Evolutionary conservation across 495 filamentous ascomycete genomes (phyloP).

Genomic region (Penicillium pulvis): DNA sequence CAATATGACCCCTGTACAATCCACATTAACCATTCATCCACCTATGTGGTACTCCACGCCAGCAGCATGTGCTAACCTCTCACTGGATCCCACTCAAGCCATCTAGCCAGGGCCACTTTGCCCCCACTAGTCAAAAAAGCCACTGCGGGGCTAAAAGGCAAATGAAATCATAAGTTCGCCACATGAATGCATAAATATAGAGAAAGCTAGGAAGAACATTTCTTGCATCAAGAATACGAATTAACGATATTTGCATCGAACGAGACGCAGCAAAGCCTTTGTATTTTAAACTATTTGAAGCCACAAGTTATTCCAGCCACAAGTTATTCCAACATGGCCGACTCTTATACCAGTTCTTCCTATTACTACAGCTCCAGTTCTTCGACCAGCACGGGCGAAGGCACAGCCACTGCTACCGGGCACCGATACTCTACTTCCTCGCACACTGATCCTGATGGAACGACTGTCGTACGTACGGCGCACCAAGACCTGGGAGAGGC

Average conservation of each 20-base stretch:
- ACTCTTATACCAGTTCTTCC: slow-evolving; percentile 30
- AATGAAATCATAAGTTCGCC: slow-evolving; percentile 15
- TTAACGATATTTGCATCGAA: background rate
- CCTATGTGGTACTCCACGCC: background rate
- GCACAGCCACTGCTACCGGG: slow-evolving; percentile 27
- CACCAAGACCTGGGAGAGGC: slow-evolving; percentile 42
- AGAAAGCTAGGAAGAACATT: background rate
- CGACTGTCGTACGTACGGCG: slow-evolving; percentile 41
- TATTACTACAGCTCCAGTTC: slow-evolving; percentile 43
- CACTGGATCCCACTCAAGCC: slow-evolving; percentile 4
- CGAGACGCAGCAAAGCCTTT: background rate
- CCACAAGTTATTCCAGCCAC: background rate
- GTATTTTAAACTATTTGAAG: background rate
- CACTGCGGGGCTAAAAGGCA: slow-evolving; percentile 8
- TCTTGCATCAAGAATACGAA: background rate
- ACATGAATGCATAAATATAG: slow-evolving; percentile 2
- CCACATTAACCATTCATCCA: background rate
- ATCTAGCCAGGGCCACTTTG: slow-evolving; percentile 2
- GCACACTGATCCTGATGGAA: slow-evolving; percentile 37
- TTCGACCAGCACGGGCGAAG: slow-evolving; percentile 27
- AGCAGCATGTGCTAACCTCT: background rate
- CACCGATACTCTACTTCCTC: slow-evolving; percentile 40
- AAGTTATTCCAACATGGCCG: slow-evolving; percentile 22
- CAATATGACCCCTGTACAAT: background rate
- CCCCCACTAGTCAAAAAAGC: slow-evolving; percentile 4